Percentiles rank a stretch among this genome's conserved stretches.
Evolutionary conservation across 495 filamentous ascomycete genomes (phyloP).

Genomic region (Geopyxis carbonaria): DNA sequence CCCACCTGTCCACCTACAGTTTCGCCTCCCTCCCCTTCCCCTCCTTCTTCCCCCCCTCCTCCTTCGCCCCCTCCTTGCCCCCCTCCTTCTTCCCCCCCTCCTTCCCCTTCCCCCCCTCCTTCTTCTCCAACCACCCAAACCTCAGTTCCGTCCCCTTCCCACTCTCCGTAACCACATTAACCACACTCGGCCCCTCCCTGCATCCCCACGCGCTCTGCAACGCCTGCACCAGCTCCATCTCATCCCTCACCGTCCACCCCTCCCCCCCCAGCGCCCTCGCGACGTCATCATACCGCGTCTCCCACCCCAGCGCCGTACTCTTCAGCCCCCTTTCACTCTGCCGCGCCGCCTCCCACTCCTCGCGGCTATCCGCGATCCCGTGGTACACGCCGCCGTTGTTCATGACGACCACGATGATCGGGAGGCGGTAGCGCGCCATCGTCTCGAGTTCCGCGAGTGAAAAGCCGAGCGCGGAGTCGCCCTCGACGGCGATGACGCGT

Average conservation of each 20-base stretch:
- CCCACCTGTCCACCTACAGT: too few species aligned
- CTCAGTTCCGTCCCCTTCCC: slow-evolving; percentile 36
- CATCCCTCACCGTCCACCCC: slow-evolving; percentile 37
- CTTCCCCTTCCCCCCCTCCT: slow-evolving; percentile 12
- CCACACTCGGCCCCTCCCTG: slow-evolving; percentile 33
- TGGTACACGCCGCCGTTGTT: slow-evolving; percentile 52
- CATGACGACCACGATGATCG: slow-evolving; percentile 44
- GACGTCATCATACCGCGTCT: slow-evolving; percentile 42
- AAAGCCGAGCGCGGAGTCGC: slow-evolving; percentile 48
- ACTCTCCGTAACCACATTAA: slow-evolving; percentile 45
- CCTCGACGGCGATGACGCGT: slow-evolving; percentile 45
- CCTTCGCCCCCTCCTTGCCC: too few species aligned
- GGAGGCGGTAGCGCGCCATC: slow-evolving; percentile 44
- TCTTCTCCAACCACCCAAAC: slow-evolving; percentile 24
- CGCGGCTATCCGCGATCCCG: slow-evolving; percentile 32
- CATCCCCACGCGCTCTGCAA: slow-evolving; percentile 36
- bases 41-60: too few species aligned
- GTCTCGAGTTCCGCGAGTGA: slow-evolving; percentile 48
- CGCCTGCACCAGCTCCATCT: slow-evolving; percentile 36
- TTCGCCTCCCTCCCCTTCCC: too few species aligned
- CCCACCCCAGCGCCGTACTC: slow-evolving; percentile 40
- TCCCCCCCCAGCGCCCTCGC: slow-evolving; percentile 40
- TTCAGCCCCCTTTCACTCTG: slow-evolving; percentile 29
- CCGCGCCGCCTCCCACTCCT: slow-evolving; percentile 26
- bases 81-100: slow-evolving; percentile 3